phyloP scores from a whole-genome alignment of 2,329 filamentous ascomycete species.

The Fusarium pseudoanthophilum region DNA sequence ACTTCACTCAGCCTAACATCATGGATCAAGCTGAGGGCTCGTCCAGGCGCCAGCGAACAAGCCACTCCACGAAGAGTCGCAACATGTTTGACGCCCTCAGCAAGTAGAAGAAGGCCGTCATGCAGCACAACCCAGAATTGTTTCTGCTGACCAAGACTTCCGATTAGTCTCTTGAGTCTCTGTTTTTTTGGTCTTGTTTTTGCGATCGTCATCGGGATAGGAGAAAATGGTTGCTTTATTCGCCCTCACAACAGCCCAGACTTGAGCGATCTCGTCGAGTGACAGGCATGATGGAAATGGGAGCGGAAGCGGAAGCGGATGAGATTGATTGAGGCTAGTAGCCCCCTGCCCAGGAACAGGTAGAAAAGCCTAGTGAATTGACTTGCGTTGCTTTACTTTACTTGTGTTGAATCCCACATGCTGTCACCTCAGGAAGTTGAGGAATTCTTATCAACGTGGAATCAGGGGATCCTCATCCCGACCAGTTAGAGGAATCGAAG shows the following conservation, averaged over 20 bases:
- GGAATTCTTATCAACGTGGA: neutral
- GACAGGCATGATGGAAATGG: neutral
- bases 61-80: conserved; percentile 29
- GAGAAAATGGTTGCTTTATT: neutral
- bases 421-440: too few relatives aligned
- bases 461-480: neutral
- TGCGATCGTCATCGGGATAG: neutral
- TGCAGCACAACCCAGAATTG: neutral
- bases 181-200: neutral
- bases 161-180: neutral
- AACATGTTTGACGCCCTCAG: conserved; percentile 33
- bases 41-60: conserved; percentile 1
- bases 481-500: neutral
- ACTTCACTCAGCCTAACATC: neutral
- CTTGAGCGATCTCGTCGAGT: neutral
- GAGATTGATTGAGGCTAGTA: neutral
- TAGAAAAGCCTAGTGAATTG: neutral
- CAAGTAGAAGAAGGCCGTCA: neutral
- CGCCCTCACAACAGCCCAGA: neutral
- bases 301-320: neutral
- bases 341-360: neutral
- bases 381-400: conserved; percentile 1
- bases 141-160: neutral
- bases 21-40: neutral
- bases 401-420: neutral